Conservation (phyloP, 169 alveolate species). For the Plasmodium adleri region DNA sequence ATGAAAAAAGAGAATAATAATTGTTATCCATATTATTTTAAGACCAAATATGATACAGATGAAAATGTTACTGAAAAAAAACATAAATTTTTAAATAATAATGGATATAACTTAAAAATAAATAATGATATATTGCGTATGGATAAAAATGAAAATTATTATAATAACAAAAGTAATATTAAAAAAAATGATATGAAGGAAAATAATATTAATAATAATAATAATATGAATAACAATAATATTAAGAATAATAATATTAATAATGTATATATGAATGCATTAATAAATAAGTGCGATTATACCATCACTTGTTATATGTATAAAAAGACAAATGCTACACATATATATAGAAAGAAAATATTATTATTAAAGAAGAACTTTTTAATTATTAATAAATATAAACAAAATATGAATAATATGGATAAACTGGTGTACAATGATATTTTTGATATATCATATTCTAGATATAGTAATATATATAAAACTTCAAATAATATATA, state of each 20-base stretch:
- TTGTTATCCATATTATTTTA: background rate
- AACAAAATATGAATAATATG: constrained; percentile 50
- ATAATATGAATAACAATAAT: background rate
- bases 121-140: background rate
- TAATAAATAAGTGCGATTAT: constrained; percentile 59
- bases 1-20: background rate
- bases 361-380: constrained; percentile 40
- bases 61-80: too few species aligned
- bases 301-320: constrained; percentile 66
- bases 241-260: background rate
- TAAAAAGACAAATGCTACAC: constrained; percentile 64
- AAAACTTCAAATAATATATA: constrained; percentile 55
- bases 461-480: constrained; percentile 39
- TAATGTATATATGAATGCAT: constrained; percentile 38
- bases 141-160: background rate
- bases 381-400: constrained; percentile 48
- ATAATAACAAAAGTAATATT: background rate
- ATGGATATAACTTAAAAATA: background rate
- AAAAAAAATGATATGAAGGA: background rate
- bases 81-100: too few species aligned
- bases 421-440: constrained; percentile 28
- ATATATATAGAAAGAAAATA: constrained; percentile 65
- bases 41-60: too few species aligned
- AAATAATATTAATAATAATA: background rate
- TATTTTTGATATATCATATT: constrained; percentile 57